These are phyloP conservation scores for Melanogaster broomeanus DNA, from an alignment of 768 basidiomycete species.

Conservation along the genomic window DNA sequence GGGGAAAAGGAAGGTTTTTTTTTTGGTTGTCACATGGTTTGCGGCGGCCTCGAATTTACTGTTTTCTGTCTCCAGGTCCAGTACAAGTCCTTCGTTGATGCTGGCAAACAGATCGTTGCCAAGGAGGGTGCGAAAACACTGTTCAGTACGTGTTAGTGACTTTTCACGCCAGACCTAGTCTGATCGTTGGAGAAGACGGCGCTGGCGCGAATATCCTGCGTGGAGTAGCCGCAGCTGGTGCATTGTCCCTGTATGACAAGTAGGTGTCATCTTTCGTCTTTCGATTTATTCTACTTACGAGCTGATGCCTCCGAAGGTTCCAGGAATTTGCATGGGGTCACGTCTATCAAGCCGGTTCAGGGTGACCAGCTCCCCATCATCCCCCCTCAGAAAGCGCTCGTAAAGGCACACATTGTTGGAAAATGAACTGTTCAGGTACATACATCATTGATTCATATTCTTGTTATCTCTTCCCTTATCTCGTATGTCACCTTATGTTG, in stretches of 20 bases:
- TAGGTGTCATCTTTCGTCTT: conserved; percentile 11
- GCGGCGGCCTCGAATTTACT: not conserved
- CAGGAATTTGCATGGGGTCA: conserved; percentile 58
- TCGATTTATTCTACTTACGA: not conserved
- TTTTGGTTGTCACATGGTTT: not conserved
- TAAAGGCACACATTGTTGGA: not conserved
- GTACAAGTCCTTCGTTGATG: conserved; percentile 44
- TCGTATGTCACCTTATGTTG: no score
- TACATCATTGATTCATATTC: no score
- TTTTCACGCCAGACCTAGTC: not conserved
- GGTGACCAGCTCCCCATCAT: conserved; percentile 4
- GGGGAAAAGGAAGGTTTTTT: conserved; percentile 31
- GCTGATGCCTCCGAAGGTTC: conserved; percentile 29
- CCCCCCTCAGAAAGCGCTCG: not conserved
- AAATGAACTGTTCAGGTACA: no score
- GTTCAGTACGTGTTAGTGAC: conserved; percentile 32
- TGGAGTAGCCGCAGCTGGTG: conserved; percentile 52
- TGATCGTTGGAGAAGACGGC: conserved; percentile 44
- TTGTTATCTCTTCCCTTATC: not conserved
- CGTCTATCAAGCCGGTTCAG: conserved; percentile 51
- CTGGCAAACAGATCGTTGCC: conserved; percentile 39
- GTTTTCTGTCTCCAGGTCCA: conserved; percentile 24
- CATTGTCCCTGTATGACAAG: conserved; percentile 66
- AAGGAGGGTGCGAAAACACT: conserved; percentile 41
- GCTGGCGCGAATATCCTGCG: conserved; percentile 59